Evolutionary conservation across 352 stramenopile genomes (phyloP), one percentile per base, ranked within the genome.

Genomic region (Thraustochytrium striatum): DNA sequence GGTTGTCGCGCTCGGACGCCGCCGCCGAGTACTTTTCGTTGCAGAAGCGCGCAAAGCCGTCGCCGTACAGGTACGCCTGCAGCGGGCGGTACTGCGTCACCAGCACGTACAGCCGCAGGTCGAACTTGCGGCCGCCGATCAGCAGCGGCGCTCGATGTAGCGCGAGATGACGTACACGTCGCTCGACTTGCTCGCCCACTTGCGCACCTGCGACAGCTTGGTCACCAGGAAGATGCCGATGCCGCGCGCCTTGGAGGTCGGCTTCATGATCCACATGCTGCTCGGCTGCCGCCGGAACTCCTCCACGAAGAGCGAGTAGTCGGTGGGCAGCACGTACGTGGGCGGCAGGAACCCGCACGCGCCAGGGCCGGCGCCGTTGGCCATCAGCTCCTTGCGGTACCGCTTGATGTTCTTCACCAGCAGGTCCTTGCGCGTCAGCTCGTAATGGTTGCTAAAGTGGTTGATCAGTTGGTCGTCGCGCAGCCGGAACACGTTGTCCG

Each of bases 391-490:
- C 13, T 58, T 16, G 9, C 33, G 38, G 57, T 87, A 90, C 30
- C 91, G 88, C 83, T 97, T 97, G 47, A 97, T 87, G 83, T 97
- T 97, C 85, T 98, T 98, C 72, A 96, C 94, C 78, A 98, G 87
- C 1, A 96, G 85, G 81, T 97, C 92, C 81, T 98, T 97, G 5
- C 93, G 85, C 59, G 91, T 96, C 19, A 97, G 81, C 86, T 96
- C 87, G 47, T 87, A 85, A 11, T 89, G 87, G 81, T 97, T 97
- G 2, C 90, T 90, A 70, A 95, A 98, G 82, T 98, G 93, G 73
- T 96, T 97, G 25, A 98, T 88, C 32, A 91, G 85, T 65, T 95
- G 91, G 0, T 80, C 83, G 55, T 87, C 89, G 43, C 90, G 86
- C 38, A 96, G 80, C 19, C 65, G 21, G 19, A 47, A 58, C 19